Conservation (phyloP, 2,329 filamentous ascomycete species). For the Fusarium verticillioides region DNA sequence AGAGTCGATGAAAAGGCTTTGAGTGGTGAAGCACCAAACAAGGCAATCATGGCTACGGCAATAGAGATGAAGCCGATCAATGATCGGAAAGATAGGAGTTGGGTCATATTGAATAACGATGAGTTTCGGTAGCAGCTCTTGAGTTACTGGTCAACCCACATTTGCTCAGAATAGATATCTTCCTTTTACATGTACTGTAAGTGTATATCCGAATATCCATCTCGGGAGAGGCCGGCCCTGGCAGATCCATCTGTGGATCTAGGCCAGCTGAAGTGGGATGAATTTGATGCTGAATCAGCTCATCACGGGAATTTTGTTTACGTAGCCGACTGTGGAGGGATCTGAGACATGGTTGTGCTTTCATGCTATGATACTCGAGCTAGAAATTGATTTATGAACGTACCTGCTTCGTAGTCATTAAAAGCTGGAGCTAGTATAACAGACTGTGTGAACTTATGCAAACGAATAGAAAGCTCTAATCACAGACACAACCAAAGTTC, state of each 20-base stretch:
- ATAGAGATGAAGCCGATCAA: conserved; percentile 39
- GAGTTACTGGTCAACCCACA: background rate
- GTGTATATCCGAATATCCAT: conserved; percentile 45
- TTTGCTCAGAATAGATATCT: background rate
- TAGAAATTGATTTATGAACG: background rate
- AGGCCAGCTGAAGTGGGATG: conserved; percentile 16
- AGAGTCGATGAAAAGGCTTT: conserved; percentile 37
- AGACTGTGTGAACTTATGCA: background rate
- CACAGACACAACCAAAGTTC: background rate
- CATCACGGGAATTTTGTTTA: background rate
- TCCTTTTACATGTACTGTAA: conserved; percentile 12
- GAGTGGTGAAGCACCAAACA: conserved; percentile 39
- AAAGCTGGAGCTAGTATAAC: background rate
- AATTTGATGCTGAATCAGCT: conserved; percentile 37
- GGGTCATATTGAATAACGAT: conserved; percentile 32
- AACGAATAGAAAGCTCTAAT: background rate
- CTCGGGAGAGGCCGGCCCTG: conserved; percentile 4
- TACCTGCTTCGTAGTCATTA: background rate
- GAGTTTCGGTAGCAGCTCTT: background rate
- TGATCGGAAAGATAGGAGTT: conserved; percentile 30
- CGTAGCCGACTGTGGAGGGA: background rate
- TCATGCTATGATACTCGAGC: background rate
- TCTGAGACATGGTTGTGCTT: background rate
- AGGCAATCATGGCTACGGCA: conserved; percentile 37
- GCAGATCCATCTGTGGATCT: conserved; percentile 29